Evolutionary conservation across 2,329 filamentous ascomycete species (phyloP), one percentile per base, ranked within the genome.

Genomic region (Ophiocordyceps robertsii): DNA sequence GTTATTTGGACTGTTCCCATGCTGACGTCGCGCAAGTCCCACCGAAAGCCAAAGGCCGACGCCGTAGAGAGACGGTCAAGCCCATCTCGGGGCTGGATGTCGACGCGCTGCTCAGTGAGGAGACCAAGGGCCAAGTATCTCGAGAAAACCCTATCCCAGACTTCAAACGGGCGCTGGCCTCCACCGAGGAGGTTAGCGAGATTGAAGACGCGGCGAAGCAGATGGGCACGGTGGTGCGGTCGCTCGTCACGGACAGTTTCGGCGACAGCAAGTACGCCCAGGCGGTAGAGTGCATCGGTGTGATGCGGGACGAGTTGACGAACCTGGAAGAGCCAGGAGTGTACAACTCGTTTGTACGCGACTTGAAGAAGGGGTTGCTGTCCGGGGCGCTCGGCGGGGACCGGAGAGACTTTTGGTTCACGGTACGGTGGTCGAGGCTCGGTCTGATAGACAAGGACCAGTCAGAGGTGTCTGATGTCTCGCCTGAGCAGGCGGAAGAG

Each of bases 11-110:
- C 8, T 13, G 17, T 13, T 6, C 16, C 17, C 16, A 24, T 10
- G 11, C 36, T 29, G 24, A 31, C 9, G 9, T 19, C 1, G 6
- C 3, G 3, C 19, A 51, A 82, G 87, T 95, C 0, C 84, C 86
- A 8, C 80, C 82, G 1, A 92, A 88, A 59, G 73, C 73, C 35
- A 87, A 86, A 59, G 81, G 84, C 31, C 81, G 79, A 47, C 82
- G 82, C 54, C 70, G 72, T 37, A 75, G 77, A 50, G 80, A 93
- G 29, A 64, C 73, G 1, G 73, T 82, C 45, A 90, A 90, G 53
- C 92, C 92, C 0, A 75, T 95, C 9, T 96, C 90, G 0, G 89
- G 89, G 17, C 79, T 98, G 35, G 84, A 96, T 53, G 74, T 96
- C 33, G 83, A 89, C 46, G 79, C 78, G 5, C 75, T 96, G 3